phyloP scores from a whole-genome alignment of 1,284 basidiomycete species.

The Malassezia globosa region DNA sequence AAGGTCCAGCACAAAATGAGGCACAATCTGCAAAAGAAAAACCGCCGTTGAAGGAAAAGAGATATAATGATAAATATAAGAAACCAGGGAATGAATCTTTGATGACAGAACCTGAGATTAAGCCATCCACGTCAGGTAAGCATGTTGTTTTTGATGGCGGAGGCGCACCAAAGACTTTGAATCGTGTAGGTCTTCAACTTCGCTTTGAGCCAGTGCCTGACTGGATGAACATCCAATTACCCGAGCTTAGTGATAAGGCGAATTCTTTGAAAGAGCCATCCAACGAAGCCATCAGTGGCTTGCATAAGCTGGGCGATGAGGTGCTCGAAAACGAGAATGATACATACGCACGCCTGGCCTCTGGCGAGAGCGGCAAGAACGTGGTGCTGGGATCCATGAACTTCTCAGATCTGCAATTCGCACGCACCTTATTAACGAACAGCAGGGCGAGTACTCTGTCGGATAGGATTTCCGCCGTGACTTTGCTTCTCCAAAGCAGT shows the following conservation, averaged over 20 bases:
- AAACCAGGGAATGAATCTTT: neutral
- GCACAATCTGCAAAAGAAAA: neutral
- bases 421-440: constrained; percentile 34
- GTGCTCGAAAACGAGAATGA: constrained; percentile 30
- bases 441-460: constrained; percentile 59
- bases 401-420: constrained; percentile 42
- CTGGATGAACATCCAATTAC: constrained; percentile 23
- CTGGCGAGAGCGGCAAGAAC: constrained; percentile 28
- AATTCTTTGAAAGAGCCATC: constrained; percentile 11
- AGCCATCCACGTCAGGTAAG: neutral
- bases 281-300: constrained; percentile 22
- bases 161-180: constrained; percentile 17
- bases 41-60: neutral
- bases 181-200: constrained; percentile 6
- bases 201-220: constrained; percentile 26
- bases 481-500: constrained; percentile 76
- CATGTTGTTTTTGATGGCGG: constrained; percentile 32
- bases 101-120: neutral
- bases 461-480: constrained; percentile 82
- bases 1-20: neutral
- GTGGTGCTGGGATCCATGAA: constrained; percentile 32
- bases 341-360: constrained; percentile 30
- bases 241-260: constrained; percentile 17
- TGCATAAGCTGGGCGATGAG: constrained; percentile 28
- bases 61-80: too few relatives aligned